phyloP scores from a whole-genome alignment of 225 moss, liverwort and hornwort genomes.

The Antitrichia curtipendula region DNA sequence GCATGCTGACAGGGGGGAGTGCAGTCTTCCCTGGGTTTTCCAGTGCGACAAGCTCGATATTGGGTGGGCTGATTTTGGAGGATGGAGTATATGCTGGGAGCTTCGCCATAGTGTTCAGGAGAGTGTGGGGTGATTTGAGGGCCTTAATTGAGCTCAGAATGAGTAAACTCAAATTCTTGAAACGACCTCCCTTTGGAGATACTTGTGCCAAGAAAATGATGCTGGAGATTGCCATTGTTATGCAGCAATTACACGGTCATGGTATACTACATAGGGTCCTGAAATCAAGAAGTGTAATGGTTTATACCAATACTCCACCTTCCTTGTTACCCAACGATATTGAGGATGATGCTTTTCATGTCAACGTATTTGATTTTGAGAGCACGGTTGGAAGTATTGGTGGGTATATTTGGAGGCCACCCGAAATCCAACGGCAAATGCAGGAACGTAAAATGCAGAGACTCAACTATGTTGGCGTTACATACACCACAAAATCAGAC shows the following conservation, averaged over 20 bases:
- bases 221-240: neutral
- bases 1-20: neutral
- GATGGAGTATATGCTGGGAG: neutral
- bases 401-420: fast-evolving
- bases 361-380: neutral
- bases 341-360: neutral
- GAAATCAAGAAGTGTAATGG: fast-evolving
- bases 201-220: neutral
- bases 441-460: neutral
- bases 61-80: neutral
- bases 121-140: neutral
- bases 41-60: neutral
- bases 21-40: neutral
- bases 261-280: neutral
- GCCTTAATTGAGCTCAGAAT: neutral
- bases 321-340: neutral
- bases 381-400: fast-evolving
- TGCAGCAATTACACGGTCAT: neutral
- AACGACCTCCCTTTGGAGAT: neutral
- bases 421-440: neutral
- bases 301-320: neutral
- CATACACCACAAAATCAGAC: neutral
- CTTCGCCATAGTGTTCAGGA: neutral
- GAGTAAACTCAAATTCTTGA: neutral
- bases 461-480: neutral